These are phyloP conservation scores for Penicillium psychrosexuale DNA, from an alignment of 2,329 filamentous ascomycete species.

Conservation along the genomic window DNA sequence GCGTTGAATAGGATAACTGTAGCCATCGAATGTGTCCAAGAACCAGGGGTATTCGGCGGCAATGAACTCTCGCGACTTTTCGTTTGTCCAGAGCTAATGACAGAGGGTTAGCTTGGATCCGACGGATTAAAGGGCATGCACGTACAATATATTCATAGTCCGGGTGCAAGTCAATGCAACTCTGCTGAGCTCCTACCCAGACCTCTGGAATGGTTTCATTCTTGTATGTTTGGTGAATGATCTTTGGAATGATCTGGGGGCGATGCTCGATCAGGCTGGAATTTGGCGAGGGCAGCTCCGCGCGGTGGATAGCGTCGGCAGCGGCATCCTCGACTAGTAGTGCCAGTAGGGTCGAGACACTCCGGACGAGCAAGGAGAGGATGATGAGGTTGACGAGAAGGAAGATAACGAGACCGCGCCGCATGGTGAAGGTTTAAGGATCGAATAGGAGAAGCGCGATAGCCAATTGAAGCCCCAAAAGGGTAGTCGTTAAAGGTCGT, in stretches of 20 bases:
- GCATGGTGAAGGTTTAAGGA: slow-evolving; percentile 47
- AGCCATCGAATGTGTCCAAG: slow-evolving; percentile 68
- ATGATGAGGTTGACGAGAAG: slow-evolving; percentile 63
- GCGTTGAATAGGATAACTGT: slow-evolving; percentile 71
- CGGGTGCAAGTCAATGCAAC: slow-evolving; percentile 64
- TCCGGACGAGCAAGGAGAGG: slow-evolving; percentile 62
- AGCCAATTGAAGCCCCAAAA: neutral
- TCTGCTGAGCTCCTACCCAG: slow-evolving; percentile 64
- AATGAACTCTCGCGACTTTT: slow-evolving; percentile 67
- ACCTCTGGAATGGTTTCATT: slow-evolving; percentile 66
- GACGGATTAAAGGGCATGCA: neutral
- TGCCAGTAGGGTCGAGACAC: slow-evolving; percentile 67
- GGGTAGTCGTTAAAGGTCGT: slow-evolving; percentile 2
- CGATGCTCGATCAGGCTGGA: slow-evolving; percentile 56
- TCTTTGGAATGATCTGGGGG: slow-evolving; percentile 67
- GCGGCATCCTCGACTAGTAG: slow-evolving; percentile 66
- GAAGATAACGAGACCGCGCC: slow-evolving; percentile 60
- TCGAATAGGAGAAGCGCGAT: neutral
- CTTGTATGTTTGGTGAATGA: slow-evolving; percentile 74
- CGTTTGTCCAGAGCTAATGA: slow-evolving; percentile 70
- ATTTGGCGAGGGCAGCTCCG: slow-evolving; percentile 64
- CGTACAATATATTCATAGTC: slow-evolving; percentile 71
- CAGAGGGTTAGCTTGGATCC: slow-evolving; percentile 17
- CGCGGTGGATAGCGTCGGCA: slow-evolving; percentile 63
- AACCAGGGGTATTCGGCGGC: slow-evolving; percentile 74